These are phyloP conservation scores for Paramecium sexaurelia DNA, from an alignment of 73 alveolate species.

Conservation along the genomic window DNA sequence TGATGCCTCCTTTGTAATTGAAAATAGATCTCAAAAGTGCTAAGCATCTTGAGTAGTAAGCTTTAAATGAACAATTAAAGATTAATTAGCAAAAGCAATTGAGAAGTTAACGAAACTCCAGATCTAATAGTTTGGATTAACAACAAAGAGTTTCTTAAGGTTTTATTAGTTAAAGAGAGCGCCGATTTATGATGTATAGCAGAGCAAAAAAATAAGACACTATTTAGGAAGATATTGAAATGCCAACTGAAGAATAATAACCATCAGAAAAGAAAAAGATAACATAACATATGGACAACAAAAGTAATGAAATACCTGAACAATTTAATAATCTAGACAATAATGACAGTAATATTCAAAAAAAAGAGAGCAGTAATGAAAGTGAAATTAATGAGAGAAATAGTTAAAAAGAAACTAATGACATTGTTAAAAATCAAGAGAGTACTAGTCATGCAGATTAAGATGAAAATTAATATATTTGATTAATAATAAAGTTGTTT, in stretches of 20 bases:
- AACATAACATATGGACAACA: neutral
- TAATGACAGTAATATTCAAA: neutral
- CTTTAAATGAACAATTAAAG: constrained; percentile 23
- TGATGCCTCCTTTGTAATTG: constrained; percentile 56
- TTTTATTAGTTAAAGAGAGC: constrained; percentile 3
- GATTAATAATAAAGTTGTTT: neutral
- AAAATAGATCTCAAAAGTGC: constrained; percentile 56
- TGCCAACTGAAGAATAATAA: constrained; percentile 3
- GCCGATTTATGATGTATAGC: constrained; percentile 3
- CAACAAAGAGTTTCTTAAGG: neutral
- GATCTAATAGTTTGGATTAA: neutral
- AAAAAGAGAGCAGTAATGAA: neutral
- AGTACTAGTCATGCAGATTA: neutral
- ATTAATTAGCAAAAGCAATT: neutral
- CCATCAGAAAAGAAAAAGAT: neutral
- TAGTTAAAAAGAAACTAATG: constrained; percentile 22
- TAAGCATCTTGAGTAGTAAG: constrained; percentile 48
- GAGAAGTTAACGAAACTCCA: constrained; percentile 22
- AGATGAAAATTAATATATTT: neutral
- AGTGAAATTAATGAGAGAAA: neutral
- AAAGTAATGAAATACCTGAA: neutral
- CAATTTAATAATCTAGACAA: neutral
- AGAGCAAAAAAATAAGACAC: constrained; percentile 6
- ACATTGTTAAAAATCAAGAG: neutral
- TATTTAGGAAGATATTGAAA: neutral